Percentiles rank a stretch among this genome's conserved stretches.
Conservation (phyloP, 78 protist genomes). For the Blattamonas nauphoetae region DNA sequence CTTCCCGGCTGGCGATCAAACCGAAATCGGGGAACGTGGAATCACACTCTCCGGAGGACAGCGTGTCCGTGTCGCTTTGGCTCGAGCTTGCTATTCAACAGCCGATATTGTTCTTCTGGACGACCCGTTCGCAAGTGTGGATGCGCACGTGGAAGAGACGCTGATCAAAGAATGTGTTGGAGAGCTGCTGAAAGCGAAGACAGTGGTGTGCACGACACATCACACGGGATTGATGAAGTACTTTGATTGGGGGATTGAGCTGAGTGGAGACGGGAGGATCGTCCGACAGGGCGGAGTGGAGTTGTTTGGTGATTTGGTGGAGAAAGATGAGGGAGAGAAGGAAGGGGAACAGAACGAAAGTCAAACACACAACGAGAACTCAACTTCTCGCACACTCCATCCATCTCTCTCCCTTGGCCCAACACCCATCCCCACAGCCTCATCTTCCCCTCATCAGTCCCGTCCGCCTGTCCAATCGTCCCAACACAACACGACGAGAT, state of each 20-base stretch:
- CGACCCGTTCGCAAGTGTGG: slow-evolving; percentile 31
- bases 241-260: neutral
- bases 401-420: too few species aligned
- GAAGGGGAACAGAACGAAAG: too few species aligned
- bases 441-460: too few species aligned
- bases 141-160: slow-evolving; percentile 24
- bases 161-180: neutral
- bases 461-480: neutral
- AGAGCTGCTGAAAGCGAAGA: neutral
- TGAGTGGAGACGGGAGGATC: neutral
- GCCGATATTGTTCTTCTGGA: slow-evolving; percentile 17
- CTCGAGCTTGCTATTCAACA: slow-evolving; percentile 27
- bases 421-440: too few species aligned
- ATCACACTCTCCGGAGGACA: slow-evolving; percentile 36
- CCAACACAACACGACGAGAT: neutral
- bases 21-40: slow-evolving; percentile 30
- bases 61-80: slow-evolving; percentile 36
- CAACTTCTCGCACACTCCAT: neutral
- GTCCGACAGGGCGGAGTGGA: neutral
- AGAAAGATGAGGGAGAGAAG: neutral
- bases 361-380: neutral
- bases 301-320: neutral
- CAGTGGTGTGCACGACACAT: neutral
- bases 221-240: neutral
- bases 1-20: neutral